A percentile compares a stretch with the other conserved stretches of the same genome.
These are phyloP conservation scores for Neonectria sp. DNA, from an alignment of 2,329 filamentous ascomycete genomes.

Conservation along the genomic window DNA sequence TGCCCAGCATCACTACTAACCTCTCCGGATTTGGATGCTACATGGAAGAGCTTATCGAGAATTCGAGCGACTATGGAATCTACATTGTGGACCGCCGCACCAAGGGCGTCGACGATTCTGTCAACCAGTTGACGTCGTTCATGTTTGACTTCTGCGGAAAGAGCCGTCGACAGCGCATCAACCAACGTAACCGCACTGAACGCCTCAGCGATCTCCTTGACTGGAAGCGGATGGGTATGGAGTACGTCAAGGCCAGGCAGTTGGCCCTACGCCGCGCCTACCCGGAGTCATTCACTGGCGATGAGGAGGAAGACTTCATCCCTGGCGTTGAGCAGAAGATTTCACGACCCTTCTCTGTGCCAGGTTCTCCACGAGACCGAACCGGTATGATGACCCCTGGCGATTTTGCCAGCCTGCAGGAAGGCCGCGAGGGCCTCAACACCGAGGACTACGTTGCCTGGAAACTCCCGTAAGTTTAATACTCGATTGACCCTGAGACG, in stretches of 20 bases:
- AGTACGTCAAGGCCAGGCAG: slow-evolving; percentile 98
- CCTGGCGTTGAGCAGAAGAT: slow-evolving; percentile 96
- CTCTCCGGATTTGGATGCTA: slow-evolving; percentile 98
- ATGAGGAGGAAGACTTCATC: slow-evolving; percentile 90
- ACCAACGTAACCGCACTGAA: slow-evolving; percentile 97
- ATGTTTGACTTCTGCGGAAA: slow-evolving; percentile 97
- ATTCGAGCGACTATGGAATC: slow-evolving; percentile 97
- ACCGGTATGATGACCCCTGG: slow-evolving; percentile 99
- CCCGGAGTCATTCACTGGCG: slow-evolving; percentile 85
- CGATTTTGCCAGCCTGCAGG: slow-evolving; percentile 96
- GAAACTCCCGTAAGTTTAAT: slow-evolving; percentile 90
- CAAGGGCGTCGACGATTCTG: slow-evolving; percentile 97
- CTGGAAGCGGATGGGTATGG: slow-evolving; percentile 99
- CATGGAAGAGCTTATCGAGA: slow-evolving; percentile 99
- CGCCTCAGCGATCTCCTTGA: slow-evolving; percentile 94
- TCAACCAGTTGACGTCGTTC: slow-evolving; percentile 88
- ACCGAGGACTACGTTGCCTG: slow-evolving; percentile 99
- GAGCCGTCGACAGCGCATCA: slow-evolving; percentile 96
- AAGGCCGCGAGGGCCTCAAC: slow-evolving; percentile 91
- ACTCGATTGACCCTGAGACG: not conserved
- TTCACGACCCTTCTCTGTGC: slow-evolving; percentile 92
- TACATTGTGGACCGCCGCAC: slow-evolving; percentile 97
- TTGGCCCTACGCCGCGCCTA: slow-evolving; percentile 93
- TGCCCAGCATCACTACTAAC: slow-evolving; percentile 98
- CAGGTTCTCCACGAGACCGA: slow-evolving; percentile 90